These are phyloP conservation scores for Gyrodon lividus DNA, from an alignment of 768 basidiomycete genomes.

Conservation along the genomic window DNA sequence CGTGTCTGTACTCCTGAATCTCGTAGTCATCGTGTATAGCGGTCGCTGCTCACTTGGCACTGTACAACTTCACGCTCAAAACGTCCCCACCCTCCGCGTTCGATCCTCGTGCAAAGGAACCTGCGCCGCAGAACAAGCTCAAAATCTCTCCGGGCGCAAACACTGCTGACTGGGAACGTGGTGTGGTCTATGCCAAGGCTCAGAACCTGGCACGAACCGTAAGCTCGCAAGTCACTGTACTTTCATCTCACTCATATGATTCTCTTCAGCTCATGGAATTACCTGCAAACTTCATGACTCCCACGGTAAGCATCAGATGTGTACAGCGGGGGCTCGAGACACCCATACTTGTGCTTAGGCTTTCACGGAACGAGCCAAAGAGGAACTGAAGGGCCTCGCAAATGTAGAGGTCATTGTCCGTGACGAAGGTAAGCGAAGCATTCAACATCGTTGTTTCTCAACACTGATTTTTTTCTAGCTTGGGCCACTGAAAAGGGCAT, in stretches of 20 bases:
- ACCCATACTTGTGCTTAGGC: constrained; percentile 36
- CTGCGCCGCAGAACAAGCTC: constrained; percentile 50
- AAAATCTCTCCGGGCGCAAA: constrained; percentile 44
- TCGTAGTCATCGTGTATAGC: constrained; percentile 40
- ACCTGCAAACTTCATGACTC: constrained; percentile 85
- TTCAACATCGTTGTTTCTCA: not conserved
- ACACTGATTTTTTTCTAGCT: constrained; percentile 35
- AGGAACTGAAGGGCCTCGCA: constrained; percentile 61
- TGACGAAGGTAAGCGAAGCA: constrained; percentile 58
- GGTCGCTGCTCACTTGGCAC: constrained; percentile 73
- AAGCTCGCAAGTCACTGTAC: constrained; percentile 14
- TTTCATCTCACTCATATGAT: not conserved
- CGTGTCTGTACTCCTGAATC: not conserved
- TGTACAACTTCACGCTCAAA: constrained; percentile 77
- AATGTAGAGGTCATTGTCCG: constrained; percentile 70
- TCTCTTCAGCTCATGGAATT: constrained; percentile 69
- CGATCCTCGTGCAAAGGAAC: constrained; percentile 56
- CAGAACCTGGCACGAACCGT: constrained; percentile 83
- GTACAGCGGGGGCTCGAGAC: too few species aligned
- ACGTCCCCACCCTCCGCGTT: constrained; percentile 66
- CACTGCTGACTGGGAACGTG: constrained; percentile 66
- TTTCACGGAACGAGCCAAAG: constrained; percentile 69
- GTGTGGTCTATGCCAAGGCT: constrained; percentile 68
- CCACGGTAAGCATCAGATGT: constrained; percentile 50
- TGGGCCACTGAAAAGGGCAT: constrained; percentile 87